Evolutionary conservation across 441 rosid species (phyloP).

Genomic region (Corymbia calophylla): DNA sequence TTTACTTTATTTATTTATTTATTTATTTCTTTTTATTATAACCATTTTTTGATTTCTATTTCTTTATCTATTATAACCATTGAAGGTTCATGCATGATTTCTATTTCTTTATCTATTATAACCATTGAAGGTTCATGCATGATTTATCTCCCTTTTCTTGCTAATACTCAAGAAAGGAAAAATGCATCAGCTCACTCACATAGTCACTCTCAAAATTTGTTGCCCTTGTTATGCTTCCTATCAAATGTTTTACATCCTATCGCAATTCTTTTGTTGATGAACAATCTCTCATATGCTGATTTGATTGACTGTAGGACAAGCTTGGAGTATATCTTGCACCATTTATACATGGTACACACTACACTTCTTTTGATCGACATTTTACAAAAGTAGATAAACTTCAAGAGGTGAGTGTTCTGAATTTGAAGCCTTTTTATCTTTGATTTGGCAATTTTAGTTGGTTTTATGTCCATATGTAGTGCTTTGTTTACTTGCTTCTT

Average conservation of each 20-base stretch:
- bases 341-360: slow-evolving; percentile 64
- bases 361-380: slow-evolving; percentile 92
- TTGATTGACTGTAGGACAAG: slow-evolving; percentile 51
- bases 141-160: background rate
- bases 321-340: slow-evolving; percentile 85
- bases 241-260: background rate
- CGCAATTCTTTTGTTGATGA: background rate
- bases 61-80: background rate
- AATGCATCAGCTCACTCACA: background rate
- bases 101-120: background rate
- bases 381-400: slow-evolving; percentile 82
- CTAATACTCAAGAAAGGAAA: too few relatives aligned
- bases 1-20: background rate
- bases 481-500: background rate
- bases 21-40: background rate
- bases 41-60: background rate
- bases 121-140: background rate
- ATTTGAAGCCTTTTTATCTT: background rate
- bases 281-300: background rate
- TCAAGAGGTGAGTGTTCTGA: slow-evolving; percentile 46
- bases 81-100: background rate
- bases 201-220: background rate
- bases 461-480: background rate
- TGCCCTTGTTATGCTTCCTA: background rate
- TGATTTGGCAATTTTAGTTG: background rate